Evolutionary conservation across 331 rosid species (phyloP), one percentile per base, ranked within the genome.

Genomic region (Quercus lobata): DNA sequence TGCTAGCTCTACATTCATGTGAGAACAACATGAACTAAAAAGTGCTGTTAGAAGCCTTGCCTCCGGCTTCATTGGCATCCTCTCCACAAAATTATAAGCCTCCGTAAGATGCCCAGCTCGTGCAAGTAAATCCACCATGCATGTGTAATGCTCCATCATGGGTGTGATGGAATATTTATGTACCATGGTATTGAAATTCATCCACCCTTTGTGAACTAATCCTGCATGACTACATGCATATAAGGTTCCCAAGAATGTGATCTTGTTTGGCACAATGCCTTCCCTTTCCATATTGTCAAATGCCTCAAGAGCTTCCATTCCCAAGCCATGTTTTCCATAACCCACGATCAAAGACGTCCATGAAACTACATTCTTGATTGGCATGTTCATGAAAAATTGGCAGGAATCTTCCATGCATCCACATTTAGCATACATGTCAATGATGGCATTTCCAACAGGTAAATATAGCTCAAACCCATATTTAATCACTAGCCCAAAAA

Each of bases 211-310:
- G 32, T 72, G 71, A 12, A 76, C 87, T 55, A 84, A 35, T 56
- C 87, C 84, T n/a, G 84, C 73, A 66, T 84, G 87, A 73, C 87
- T 79, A 29, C 87, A 79, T 22, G 87, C 84, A 71, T 84, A 80
- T 65, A 79, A 57, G 14, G 30, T 72, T 11, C 76, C 78, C 69
- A 80, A 54, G 79, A 79, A 76, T 53, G 84, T 79, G 57, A 84
- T 73, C 27, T 76, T 69, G 65, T 84, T 84, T 27, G 84, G 81
- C 19, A 15, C 34, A 63, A 84, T 34, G 2, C 87, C 78, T 76
- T 72, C 84, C 58, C 17, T 66, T 63, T 80, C 84, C 81, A 80
- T 71, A 41, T 74, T 73, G 16, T 61, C 72, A 76, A 79, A 76
- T 19, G 78, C 79, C 71, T 52, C 32, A 16, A 80, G 58, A 75